Conservation (phyloP, 305 asterid species). For the Fraxinus ornus region DNA sequence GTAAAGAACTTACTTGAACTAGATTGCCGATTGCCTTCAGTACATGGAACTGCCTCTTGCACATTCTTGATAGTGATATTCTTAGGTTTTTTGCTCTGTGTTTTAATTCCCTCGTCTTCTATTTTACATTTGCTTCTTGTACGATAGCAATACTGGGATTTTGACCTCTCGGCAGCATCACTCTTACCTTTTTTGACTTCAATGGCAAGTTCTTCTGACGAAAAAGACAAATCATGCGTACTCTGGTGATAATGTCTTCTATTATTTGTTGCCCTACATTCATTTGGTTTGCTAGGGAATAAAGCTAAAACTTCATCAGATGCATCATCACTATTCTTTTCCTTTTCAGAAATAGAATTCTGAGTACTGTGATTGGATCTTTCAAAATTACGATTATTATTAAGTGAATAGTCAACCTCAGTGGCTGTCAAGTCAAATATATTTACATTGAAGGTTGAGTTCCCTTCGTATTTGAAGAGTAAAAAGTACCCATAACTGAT, state of each 20-base stretch:
- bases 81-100: not conserved
- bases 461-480: conserved; percentile 20
- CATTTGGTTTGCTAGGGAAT: not conserved
- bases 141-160: not conserved
- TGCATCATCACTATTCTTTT: not conserved
- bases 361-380: not conserved
- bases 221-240: not conserved
- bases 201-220: not conserved
- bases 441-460: conserved; percentile 19
- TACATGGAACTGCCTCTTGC: not conserved
- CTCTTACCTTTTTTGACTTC: not conserved
- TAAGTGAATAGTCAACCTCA: conserved; percentile 16
- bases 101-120: not conserved
- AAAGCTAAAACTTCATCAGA: not conserved
- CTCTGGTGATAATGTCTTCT: not conserved
- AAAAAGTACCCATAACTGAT: conserved; percentile 17
- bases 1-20: not conserved
- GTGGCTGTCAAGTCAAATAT: conserved; percentile 22
- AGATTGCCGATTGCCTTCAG: not conserved
- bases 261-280: not conserved
- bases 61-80: not conserved
- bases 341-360: not conserved
- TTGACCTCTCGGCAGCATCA: not conserved
- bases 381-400: conserved; percentile 5
- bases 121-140: conserved; percentile 20